Evolutionary conservation across 169 alveolate species (phyloP).

Genomic region (Plasmodium knowlesi): DNA sequence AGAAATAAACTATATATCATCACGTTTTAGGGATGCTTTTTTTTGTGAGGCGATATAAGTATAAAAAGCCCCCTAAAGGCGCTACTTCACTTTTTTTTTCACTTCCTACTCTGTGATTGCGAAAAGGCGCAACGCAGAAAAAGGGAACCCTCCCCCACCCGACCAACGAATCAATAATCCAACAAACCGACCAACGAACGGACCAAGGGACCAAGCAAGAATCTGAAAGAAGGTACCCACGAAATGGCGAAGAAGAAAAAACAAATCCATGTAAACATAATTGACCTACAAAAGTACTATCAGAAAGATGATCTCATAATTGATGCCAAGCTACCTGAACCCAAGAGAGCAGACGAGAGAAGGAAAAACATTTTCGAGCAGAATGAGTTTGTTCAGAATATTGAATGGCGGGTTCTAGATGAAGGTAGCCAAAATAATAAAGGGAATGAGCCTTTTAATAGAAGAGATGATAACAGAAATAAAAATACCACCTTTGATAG

Average conservation of each 20-base stretch:
- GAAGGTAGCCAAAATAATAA: not conserved
- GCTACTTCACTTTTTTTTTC: not conserved
- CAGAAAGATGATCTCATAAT: slow-evolving; percentile 44
- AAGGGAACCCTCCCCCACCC: not conserved
- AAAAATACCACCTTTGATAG: slow-evolving; percentile 9
- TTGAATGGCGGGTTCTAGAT: slow-evolving; percentile 65
- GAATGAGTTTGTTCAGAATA: slow-evolving; percentile 54
- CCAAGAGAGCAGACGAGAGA: slow-evolving; percentile 10
- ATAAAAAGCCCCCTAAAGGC: not conserved
- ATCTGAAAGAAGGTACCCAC: not conserved
- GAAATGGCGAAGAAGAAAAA: slow-evolving; percentile 60
- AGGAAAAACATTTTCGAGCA: slow-evolving; percentile 47
- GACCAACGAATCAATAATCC: too few relatives aligned
- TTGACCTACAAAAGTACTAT: slow-evolving; percentile 53
- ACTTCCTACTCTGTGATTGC: not conserved
- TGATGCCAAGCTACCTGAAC: not conserved
- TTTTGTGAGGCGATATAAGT: not conserved
- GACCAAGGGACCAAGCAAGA: too few relatives aligned
- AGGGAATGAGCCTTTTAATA: not conserved
- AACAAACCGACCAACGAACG: too few relatives aligned
- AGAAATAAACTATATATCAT: too few relatives aligned
- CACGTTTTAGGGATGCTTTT: not conserved
- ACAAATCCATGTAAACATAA: slow-evolving; percentile 58
- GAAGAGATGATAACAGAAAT: slow-evolving; percentile 6
- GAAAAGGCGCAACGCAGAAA: not conserved